Evolutionary conservation across 2,329 filamentous ascomycete species (phyloP), one percentile per base, ranked within the genome.

Genomic region (Pestalotiopsis sp.): DNA sequence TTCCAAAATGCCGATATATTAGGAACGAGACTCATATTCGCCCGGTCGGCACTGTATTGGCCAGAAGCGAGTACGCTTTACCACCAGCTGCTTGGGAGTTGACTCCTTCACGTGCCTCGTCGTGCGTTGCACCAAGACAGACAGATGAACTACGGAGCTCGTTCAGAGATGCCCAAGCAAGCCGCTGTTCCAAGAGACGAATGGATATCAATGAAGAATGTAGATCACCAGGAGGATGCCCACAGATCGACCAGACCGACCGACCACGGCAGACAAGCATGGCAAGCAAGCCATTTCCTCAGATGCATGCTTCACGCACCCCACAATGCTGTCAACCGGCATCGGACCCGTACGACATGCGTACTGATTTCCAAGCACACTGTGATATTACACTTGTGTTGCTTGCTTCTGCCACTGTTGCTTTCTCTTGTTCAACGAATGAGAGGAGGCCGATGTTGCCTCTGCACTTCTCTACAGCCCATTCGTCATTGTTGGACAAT

Each of bases 291-390:
- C 31, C 31, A 36, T 36, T 52, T 7, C 14, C 45, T n/a, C 20
- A 7, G 45, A 65, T 71, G 72, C 60, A 65, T 67, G 70, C 69
- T 69, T 69, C 69, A 72, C 69, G 68, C 70, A 74, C 73, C 72
- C 74, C 73, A 74, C 67, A 67, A 73, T 74, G 72, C 71, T 71
- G 59, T 67, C 65, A 71, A 70, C 74, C 73, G 73, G 71, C 72
- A 72, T 74, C 74, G 73, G 73, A 25, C 64, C 13, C 31, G 27
- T 36, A 38, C 52, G 36, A 36, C 31, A 36, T 36, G 6, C 31
- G 31, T 9, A 36, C 31, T 36, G 31, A 12, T 66, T 20, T 57
- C 64, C 52, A n/a, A 56, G 11, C 27, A 25, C 20, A 52, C 62
- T 36, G n/a, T 23, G 7, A 41, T 36, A 49, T 25, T 39, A 68